Percentiles rank a stretch among this genome's conserved stretches.
These are phyloP conservation scores for Pterulicium gracile DNA, from an alignment of 1,284 basidiomycete genomes.

Conservation along the genomic window DNA sequence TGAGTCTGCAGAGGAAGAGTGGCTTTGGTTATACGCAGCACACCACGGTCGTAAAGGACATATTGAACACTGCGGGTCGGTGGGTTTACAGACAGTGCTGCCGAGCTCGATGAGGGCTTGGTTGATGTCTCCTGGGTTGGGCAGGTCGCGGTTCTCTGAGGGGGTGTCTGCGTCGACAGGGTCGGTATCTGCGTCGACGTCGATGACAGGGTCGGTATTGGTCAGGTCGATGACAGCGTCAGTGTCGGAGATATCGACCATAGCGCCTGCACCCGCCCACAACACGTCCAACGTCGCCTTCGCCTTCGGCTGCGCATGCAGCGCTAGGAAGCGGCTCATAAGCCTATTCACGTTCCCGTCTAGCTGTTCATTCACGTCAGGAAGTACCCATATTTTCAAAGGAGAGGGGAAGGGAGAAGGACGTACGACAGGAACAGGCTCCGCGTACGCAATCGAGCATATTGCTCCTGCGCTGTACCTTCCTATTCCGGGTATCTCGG, in stretches of 20 bases:
- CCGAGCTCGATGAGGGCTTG: constrained; percentile 85
- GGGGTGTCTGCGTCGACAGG: background rate
- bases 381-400: constrained; percentile 1
- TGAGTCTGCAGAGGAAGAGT: too few species aligned
- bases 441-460: constrained; percentile 81
- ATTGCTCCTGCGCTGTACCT: constrained; percentile 89
- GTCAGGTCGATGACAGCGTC: too few species aligned
- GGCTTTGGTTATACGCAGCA: constrained; percentile 52
- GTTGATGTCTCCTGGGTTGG: constrained; percentile 72
- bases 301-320: constrained; percentile 72
- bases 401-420: constrained; percentile 2
- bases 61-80: constrained; percentile 57
- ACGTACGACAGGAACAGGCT: constrained; percentile 74
- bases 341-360: constrained; percentile 89
- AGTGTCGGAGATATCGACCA: constrained; percentile 56
- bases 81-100: constrained; percentile 83
- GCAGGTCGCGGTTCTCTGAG: constrained; percentile 12
- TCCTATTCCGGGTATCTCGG: constrained; percentile 82
- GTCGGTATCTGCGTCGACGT: too few species aligned
- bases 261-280: constrained; percentile 67
- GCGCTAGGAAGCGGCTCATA: constrained; percentile 69
- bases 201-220: too few species aligned
- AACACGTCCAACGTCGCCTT: constrained; percentile 71
- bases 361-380: constrained; percentile 34
- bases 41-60: constrained; percentile 72